Conservation (phyloP, 140 eudicot genomes). For the Flaveria floridana region DNA sequence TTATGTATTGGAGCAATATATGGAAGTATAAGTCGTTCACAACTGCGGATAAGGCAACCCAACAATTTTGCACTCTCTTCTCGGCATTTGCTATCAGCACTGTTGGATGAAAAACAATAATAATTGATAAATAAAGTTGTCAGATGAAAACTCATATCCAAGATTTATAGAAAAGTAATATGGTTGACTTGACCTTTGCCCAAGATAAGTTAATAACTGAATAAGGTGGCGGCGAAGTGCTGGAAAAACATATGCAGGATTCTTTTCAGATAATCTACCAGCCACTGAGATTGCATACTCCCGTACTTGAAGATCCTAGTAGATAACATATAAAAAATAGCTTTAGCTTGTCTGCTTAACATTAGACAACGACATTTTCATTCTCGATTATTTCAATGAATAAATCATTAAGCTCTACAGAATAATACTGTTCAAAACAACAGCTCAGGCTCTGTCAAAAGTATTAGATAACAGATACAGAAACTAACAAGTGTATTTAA, state of each 20-base stretch:
- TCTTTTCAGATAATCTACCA: conserved; percentile 93
- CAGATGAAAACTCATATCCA: not conserved
- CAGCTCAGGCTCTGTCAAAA: conserved; percentile 19
- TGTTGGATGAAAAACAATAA: conserved; percentile 39
- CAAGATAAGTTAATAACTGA: conserved; percentile 77
- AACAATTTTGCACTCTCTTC: conserved; percentile 96
- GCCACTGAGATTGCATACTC: conserved; percentile 91
- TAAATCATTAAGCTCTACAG: not conserved
- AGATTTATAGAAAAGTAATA: not conserved
- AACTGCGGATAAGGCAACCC: conserved; percentile 94
- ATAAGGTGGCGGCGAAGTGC: conserved; percentile 96
- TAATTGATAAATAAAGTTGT: not conserved
- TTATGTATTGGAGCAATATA: conserved; percentile 93
- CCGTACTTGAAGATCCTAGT: conserved; percentile 87
- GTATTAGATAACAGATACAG: conserved; percentile 10
- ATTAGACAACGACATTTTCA: conserved; percentile 4
- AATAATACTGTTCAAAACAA: conserved; percentile 1
- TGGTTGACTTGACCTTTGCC: conserved; percentile 60
- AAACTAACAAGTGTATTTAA: conserved; percentile 2
- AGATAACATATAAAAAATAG: conserved; percentile 22
- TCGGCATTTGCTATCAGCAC: conserved; percentile 90
- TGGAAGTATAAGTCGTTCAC: conserved; percentile 92
- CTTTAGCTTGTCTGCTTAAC: conserved; percentile 9
- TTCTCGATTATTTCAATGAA: conserved; percentile 14
- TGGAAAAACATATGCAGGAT: conserved; percentile 98